Percentiles rank a stretch among this genome's conserved stretches.
phyloP scores from a whole-genome alignment of 805 yeast genomes.

The Sugiyamaella smithiae region DNA sequence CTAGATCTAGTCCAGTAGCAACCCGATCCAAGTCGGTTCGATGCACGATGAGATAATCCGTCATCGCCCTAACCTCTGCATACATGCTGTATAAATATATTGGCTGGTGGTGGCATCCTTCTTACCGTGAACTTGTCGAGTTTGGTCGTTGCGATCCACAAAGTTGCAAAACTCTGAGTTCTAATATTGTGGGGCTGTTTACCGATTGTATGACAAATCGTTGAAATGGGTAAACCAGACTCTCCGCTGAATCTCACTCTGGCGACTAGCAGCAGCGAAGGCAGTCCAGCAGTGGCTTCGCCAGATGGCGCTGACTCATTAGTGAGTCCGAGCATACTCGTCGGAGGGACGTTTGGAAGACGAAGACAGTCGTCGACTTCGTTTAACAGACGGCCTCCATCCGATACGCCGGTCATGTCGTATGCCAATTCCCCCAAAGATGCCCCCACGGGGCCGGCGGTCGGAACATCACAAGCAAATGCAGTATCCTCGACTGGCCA shows the following conservation, averaged over 20 bases:
- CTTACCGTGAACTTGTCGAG: background rate
- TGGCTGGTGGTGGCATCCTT: background rate
- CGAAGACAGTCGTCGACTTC: constrained; percentile 2
- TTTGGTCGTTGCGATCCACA: too few species aligned
- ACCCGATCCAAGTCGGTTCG: background rate
- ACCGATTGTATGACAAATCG: too few species aligned
- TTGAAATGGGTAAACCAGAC: background rate
- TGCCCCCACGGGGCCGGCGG: background rate
- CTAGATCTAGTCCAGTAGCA: too few species aligned
- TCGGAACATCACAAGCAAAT: background rate
- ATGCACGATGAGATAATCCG: constrained; percentile 7
- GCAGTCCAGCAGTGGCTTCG: background rate
- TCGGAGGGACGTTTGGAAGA: background rate
- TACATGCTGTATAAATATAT: background rate
- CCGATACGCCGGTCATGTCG: constrained; percentile 26
- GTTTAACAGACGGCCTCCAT: constrained; percentile 25
- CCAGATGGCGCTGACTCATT: constrained; percentile 1
- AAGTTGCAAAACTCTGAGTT: too few species aligned
- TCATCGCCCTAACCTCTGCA: background rate
- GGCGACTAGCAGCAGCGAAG: constrained; percentile 1
- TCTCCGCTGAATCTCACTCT: background rate
- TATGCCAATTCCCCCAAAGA: constrained; percentile 24
- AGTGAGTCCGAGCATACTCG: background rate
- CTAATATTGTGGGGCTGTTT: too few species aligned
- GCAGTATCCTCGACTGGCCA: background rate